Percentiles rank a stretch among this genome's conserved stretches.
These are phyloP conservation scores for Alternaria ventricosa DNA, from an alignment of 2,329 filamentous ascomycete genomes.

Conservation along the genomic window DNA sequence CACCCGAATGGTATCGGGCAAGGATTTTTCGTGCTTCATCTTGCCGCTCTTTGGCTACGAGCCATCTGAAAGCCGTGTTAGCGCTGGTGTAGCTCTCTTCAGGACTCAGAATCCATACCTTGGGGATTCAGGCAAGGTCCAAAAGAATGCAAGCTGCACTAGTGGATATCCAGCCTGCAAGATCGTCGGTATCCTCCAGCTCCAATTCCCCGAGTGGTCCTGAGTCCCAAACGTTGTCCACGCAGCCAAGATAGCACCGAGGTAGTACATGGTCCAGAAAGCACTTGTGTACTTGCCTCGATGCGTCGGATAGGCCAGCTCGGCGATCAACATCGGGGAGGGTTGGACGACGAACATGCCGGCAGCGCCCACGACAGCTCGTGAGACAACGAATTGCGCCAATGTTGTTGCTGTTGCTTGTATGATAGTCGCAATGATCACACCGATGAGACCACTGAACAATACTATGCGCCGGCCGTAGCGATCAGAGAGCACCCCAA, in stretches of 20 bases:
- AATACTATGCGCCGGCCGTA: constrained; percentile 15
- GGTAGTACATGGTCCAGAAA: constrained; percentile 51
- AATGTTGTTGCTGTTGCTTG: constrained; percentile 41
- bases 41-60: constrained; percentile 46
- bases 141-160: neutral
- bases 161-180: constrained; percentile 56
- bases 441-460: constrained; percentile 2
- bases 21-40: constrained; percentile 62
- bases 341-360: constrained; percentile 58
- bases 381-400: constrained; percentile 55
- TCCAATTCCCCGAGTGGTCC: constrained; percentile 53
- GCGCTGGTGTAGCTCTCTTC: neutral
- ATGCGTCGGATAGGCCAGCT: constrained; percentile 65
- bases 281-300: constrained; percentile 65
- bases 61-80: neutral
- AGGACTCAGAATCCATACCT: accelerated
- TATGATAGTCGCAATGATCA: neutral
- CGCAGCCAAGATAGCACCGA: constrained; percentile 28
- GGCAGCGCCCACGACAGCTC: constrained; percentile 51
- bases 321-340: constrained; percentile 62
- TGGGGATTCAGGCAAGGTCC: neutral
- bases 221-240: constrained; percentile 28
- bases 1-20: constrained; percentile 59
- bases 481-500: constrained; percentile 10
- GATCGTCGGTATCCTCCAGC: constrained; percentile 60